Conservation (phyloP, 1,284 basidiomycete species). For the Ustilago nuda region DNA sequence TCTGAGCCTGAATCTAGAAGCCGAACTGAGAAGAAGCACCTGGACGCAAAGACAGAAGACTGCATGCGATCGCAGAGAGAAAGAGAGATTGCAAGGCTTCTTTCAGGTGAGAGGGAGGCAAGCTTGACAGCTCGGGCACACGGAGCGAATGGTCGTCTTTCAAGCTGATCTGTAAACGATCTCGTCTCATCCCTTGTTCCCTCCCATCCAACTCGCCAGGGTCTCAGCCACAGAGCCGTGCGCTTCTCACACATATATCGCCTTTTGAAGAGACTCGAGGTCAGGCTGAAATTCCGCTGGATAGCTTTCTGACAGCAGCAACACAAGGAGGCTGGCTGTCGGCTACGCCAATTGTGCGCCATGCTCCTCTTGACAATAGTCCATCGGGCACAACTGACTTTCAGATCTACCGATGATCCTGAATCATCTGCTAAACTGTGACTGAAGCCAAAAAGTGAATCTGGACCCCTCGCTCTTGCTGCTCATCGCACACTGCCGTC, state of each 20-base stretch:
- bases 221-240: constrained; percentile 7
- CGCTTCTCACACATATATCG: neutral
- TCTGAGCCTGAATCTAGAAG: constrained; percentile 9
- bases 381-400: constrained; percentile 5
- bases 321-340: neutral
- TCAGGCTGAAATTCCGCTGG: too few species aligned
- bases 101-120: neutral
- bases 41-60: neutral
- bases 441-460: neutral
- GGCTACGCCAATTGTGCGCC: neutral
- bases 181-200: neutral
- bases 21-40: neutral
- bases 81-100: too few species aligned
- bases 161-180: neutral
- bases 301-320: neutral
- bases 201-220: constrained; percentile 4
- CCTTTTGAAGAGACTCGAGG: neutral
- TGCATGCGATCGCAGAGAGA: neutral
- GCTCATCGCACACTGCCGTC: neutral
- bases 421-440: neutral
- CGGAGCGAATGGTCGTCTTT: neutral
- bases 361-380: neutral
- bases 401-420: constrained; percentile 7
- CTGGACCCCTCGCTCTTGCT: too few species aligned
- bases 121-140: constrained; percentile 4